These are phyloP conservation scores for Arthromyces matolae DNA, from an alignment of 768 basidiomycete species.

Conservation along the genomic window DNA sequence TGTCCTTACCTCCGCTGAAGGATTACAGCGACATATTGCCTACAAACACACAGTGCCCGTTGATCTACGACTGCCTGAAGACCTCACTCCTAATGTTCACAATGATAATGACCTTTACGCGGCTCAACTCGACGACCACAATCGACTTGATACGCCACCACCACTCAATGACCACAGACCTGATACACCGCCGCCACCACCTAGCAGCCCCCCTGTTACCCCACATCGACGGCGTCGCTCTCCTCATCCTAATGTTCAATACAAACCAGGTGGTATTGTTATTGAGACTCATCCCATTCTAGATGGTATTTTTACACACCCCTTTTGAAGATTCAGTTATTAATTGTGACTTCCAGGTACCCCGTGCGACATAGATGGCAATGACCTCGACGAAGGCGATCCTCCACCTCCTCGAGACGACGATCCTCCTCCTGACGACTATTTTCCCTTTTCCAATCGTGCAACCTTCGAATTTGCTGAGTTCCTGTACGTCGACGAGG, in stretches of 20 bases:
- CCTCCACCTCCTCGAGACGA: neutral
- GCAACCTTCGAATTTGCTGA: constrained; percentile 7
- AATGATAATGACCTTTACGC: neutral
- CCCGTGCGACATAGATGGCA: constrained; percentile 2
- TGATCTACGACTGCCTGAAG: neutral
- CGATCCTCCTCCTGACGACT: neutral
- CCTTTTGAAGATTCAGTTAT: neutral
- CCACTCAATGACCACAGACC: too few relatives aligned
- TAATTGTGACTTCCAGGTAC: neutral
- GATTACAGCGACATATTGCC: neutral
- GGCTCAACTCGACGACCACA: neutral
- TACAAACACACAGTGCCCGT: neutral
- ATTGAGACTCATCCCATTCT: neutral
- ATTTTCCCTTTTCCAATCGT: neutral
- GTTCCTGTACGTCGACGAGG: constrained; percentile 1
- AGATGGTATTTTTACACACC: neutral
- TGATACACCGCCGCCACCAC: neutral
- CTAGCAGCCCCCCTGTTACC: neutral
- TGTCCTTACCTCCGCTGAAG: neutral
- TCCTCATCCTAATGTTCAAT: neutral
- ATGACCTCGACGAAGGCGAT: neutral
- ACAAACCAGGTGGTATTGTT: neutral
- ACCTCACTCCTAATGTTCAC: too few relatives aligned
- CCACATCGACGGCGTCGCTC: neutral
- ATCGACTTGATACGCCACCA: too few relatives aligned